phyloP scores from a whole-genome alignment of 2,329 filamentous ascomycete species.

The Alternaria brassicicola region DNA sequence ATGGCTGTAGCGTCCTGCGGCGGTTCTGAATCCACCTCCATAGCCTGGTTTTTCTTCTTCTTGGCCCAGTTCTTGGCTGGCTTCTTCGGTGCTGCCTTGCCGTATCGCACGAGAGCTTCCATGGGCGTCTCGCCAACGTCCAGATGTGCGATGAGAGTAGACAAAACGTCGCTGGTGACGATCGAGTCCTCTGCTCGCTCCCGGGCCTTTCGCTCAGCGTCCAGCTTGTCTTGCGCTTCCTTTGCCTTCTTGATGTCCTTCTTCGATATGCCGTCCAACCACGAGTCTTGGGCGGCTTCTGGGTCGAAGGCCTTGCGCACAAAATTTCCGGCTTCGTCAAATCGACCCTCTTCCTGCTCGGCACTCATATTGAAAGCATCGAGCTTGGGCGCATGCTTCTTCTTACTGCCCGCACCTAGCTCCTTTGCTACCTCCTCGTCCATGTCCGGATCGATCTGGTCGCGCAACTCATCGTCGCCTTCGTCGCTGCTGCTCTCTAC shows the following conservation, averaged over 20 bases:
- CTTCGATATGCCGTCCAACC: conserved; percentile 91
- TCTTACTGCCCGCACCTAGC: conserved; percentile 86
- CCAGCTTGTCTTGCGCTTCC: conserved; percentile 84
- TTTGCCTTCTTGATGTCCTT: conserved; percentile 90
- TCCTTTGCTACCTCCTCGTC: conserved; percentile 68
- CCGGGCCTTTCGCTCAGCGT: conserved; percentile 74
- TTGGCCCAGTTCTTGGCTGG: conserved; percentile 55
- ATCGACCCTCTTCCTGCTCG: conserved; percentile 90
- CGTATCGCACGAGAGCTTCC: conserved; percentile 83
- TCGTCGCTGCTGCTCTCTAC: conserved; percentile 65
- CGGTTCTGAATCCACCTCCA: conserved; percentile 70
- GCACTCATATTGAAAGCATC: conserved; percentile 94
- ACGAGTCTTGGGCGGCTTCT: conserved; percentile 87
- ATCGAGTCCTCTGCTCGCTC: conserved; percentile 76
- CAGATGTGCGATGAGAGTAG: conserved; percentile 72
- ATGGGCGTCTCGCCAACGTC: conserved; percentile 84
- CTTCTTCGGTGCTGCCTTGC: conserved; percentile 62
- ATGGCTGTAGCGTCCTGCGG: conserved; percentile 71
- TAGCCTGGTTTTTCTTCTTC: conserved; percentile 57
- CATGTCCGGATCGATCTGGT: conserved; percentile 69
- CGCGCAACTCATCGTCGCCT: conserved; percentile 68
- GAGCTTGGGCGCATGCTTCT: conserved; percentile 89
- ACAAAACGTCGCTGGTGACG: conserved; percentile 74
- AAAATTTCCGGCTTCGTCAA: conserved; percentile 90
- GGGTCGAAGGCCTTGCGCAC: conserved; percentile 87